Percentiles rank a stretch among this genome's conserved stretches.
Evolutionary conservation across 225 moss, liverwort and hornwort genomes (phyloP).

Genomic region (Ulota crispa): DNA sequence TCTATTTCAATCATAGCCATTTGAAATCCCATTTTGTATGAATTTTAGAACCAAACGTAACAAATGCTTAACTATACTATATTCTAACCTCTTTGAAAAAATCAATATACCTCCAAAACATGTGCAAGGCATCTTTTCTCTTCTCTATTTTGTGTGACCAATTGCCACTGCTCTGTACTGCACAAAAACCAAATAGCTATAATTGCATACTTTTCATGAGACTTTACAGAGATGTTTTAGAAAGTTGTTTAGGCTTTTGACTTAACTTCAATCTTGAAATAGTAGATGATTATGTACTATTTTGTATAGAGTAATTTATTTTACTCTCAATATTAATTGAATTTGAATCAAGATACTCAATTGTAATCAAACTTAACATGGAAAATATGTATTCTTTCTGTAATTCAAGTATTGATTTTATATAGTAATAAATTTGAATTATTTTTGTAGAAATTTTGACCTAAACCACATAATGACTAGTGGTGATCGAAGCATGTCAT

Average conservation of each 20-base stretch:
- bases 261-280: too few relatives aligned
- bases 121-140: conserved; percentile 52
- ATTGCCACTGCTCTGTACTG: conserved; percentile 73
- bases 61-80: not conserved
- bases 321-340: not conserved
- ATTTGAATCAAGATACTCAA: not conserved
- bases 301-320: too few relatives aligned
- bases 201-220: not conserved
- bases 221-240: rapidly evolving
- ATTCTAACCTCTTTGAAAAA: conserved; percentile 24
- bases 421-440: too few relatives aligned
- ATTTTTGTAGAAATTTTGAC: conserved; percentile 19
- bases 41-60: not conserved
- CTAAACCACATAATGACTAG: conserved; percentile 46
- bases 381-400: not conserved
- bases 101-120: conserved; percentile 48
- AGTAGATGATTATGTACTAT: too few relatives aligned
- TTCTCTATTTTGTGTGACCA: conserved; percentile 58
- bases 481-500: conserved; percentile 43
- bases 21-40: not conserved
- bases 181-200: conserved; percentile 35
- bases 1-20: too few relatives aligned
- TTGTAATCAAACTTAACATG: not conserved
- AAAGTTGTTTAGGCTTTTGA: not conserved
- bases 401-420: too few relatives aligned